A percentile compares a stretch with the other conserved stretches of the same genome.
These are phyloP conservation scores for Crucibulum laeve DNA, from an alignment of 768 basidiomycete species.

Conservation along the genomic window DNA sequence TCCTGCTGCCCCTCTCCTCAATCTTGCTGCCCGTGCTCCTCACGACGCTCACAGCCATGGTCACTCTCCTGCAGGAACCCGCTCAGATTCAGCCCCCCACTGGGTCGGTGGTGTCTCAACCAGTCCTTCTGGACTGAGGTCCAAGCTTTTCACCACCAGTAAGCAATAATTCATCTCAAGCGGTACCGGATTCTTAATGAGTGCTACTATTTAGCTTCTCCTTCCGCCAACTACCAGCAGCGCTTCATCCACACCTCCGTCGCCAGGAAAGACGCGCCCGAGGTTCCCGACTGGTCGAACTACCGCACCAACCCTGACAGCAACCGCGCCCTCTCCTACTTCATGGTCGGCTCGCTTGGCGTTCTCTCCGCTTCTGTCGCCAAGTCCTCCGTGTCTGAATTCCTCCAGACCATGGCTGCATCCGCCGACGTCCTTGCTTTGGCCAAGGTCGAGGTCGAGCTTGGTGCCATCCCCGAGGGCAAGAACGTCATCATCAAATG, in stretches of 20 bases:
- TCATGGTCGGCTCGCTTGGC: constrained; percentile 90
- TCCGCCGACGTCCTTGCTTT: constrained; percentile 97
- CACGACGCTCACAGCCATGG: constrained; percentile 56
- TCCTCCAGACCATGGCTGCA: constrained; percentile 93
- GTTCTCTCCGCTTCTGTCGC: constrained; percentile 92
- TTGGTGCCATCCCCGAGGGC: constrained; percentile 88
- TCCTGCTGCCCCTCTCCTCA: constrained; percentile 71
- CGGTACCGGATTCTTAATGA: constrained; percentile 7
- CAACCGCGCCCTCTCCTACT: constrained; percentile 81
- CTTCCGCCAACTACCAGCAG: constrained; percentile 53
- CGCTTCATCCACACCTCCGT: constrained; percentile 79
- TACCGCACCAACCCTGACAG: constrained; percentile 67
- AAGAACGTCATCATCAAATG: constrained; percentile 98
- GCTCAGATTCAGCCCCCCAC: constrained; percentile 56
- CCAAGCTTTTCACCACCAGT: constrained; percentile 65
- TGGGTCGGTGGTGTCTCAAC: constrained; percentile 60
- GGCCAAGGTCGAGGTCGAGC: constrained; percentile 96
- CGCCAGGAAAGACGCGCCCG: constrained; percentile 60
- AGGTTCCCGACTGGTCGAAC: constrained; percentile 84
- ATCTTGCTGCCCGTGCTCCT: constrained; percentile 65
- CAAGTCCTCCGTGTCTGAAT: constrained; percentile 90
- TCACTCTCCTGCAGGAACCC: constrained; percentile 49
- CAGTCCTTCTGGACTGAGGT: constrained; percentile 51
- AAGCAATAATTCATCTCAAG: constrained; percentile 15
- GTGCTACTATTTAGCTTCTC: constrained; percentile 33